These are phyloP conservation scores for Pichia sp. DNA, from an alignment of 1,139 yeast genomes.

Conservation along the genomic window DNA sequence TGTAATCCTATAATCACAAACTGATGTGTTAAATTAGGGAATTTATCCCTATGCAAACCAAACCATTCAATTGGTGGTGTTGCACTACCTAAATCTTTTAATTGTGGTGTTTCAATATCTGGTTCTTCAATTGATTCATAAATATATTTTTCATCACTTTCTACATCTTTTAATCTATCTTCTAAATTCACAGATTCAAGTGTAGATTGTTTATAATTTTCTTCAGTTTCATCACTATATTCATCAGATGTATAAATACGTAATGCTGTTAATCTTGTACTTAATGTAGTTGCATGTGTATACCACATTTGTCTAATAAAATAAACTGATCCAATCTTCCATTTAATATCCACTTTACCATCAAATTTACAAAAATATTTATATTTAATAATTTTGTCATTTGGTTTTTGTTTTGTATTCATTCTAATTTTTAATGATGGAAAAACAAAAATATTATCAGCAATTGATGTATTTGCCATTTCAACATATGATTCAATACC, in stretches of 20 bases:
- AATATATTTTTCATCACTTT: constrained; percentile 48
- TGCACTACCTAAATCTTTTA: constrained; percentile 89
- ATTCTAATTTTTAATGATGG: constrained; percentile 72
- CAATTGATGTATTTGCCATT: constrained; percentile 56
- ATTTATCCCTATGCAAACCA: constrained; percentile 78
- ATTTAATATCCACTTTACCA: constrained; percentile 82
- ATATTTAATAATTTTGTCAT: constrained; percentile 52
- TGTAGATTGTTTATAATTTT: constrained; percentile 27
- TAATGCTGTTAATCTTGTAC: constrained; percentile 39
- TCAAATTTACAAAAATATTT: constrained; percentile 69
- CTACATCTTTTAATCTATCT: constrained; percentile 58
- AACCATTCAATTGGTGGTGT: constrained; percentile 99
- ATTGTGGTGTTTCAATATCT: constrained; percentile 78
- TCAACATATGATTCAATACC: constrained; percentile 48
- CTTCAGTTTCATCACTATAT: constrained; percentile 27
- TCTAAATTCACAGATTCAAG: constrained; percentile 40
- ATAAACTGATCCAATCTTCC: constrained; percentile 92
- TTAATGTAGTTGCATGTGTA: constrained; percentile 58
- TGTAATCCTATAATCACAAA: constrained; percentile 68
- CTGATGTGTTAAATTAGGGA: constrained; percentile 85
- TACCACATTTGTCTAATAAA: constrained; percentile 89
- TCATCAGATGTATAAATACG: constrained; percentile 35
- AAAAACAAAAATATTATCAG: constrained; percentile 74
- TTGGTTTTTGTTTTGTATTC: constrained; percentile 61
- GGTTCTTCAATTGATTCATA: constrained; percentile 73